A percentile compares a stretch with the other conserved stretches of the same genome.
Evolutionary conservation across 495 filamentous ascomycete genomes (phyloP).

Genomic region (Aspergillus sclerotiicarbonarius): DNA sequence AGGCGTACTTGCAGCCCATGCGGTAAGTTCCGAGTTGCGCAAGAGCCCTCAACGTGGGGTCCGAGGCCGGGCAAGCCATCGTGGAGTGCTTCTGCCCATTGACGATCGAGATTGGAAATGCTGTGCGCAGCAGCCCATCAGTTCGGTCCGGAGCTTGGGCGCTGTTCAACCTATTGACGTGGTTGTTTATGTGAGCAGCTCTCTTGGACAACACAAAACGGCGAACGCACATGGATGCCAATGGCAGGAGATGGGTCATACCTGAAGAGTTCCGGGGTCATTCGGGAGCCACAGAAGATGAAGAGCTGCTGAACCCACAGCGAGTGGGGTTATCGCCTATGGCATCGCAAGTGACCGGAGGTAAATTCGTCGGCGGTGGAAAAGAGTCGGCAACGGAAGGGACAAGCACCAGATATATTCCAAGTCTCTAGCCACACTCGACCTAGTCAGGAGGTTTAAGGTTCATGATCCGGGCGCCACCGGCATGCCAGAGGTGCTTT

Average conservation of each 20-base stretch:
- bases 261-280: slow-evolving; percentile 15
- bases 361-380: neutral
- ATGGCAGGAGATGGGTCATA: neutral
- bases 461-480: slow-evolving; percentile 3
- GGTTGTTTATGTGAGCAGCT: neutral
- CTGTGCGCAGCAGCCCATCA: slow-evolving; percentile 1
- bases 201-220: neutral
- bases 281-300: slow-evolving; percentile 9
- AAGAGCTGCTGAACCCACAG: slow-evolving; percentile 12
- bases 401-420: neutral
- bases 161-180: neutral
- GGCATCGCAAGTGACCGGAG: slow-evolving; percentile 8
- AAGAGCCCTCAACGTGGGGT: slow-evolving; percentile 58
- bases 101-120: neutral
- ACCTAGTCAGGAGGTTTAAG: neutral
- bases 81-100: neutral
- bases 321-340: neutral
- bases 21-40: slow-evolving; percentile 59
- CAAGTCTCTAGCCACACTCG: neutral
- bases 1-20: slow-evolving; percentile 46
- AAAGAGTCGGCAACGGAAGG: neutral
- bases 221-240: neutral
- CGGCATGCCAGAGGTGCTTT: neutral
- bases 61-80: slow-evolving; percentile 28
- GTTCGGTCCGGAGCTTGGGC: neutral